phyloP scores from a whole-genome alignment of 2,329 filamentous ascomycete species.

The Colletotrichum coccodes region DNA sequence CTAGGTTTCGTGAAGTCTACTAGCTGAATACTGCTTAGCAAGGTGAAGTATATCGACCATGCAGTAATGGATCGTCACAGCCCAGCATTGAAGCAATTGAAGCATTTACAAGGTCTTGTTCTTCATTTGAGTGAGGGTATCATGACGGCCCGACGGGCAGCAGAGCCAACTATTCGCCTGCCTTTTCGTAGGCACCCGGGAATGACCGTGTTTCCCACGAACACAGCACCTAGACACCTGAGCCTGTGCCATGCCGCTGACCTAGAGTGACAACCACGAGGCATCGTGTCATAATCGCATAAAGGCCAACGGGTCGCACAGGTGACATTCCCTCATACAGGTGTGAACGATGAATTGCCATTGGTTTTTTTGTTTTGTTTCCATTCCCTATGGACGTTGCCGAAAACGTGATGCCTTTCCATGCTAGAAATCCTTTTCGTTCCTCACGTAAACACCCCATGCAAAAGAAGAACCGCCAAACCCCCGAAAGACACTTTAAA shows the following conservation, averaged over 20 bases:
- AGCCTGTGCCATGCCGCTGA: slow-evolving; percentile 5
- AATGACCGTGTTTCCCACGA: slow-evolving; percentile 13
- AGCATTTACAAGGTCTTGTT: slow-evolving; percentile 8
- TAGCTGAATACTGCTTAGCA: background rate
- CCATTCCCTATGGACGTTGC: slow-evolving; percentile 36
- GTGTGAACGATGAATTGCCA: slow-evolving; percentile 31
- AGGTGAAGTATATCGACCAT: background rate
- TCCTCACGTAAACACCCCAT: slow-evolving; percentile 37
- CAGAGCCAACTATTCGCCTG: slow-evolving; percentile 23
- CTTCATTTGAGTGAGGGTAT: slow-evolving; percentile 30
- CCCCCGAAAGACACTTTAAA: slow-evolving; percentile 67
- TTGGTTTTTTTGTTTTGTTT: slow-evolving; percentile 33
- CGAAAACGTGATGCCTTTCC: slow-evolving; percentile 36
- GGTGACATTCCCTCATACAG: slow-evolving; percentile 9
- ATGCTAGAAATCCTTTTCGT: slow-evolving; percentile 36
- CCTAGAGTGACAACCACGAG: slow-evolving; percentile 1
- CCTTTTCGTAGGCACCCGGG: slow-evolving; percentile 6
- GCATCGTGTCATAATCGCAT: background rate
- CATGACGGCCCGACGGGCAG: slow-evolving; percentile 24
- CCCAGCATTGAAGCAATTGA: background rate
- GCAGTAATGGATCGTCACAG: background rate
- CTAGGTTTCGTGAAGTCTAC: too few relatives aligned
- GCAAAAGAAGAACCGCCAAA: slow-evolving; percentile 35
- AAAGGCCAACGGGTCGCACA: slow-evolving; percentile 17
- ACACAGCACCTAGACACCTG: slow-evolving; percentile 25